Conservation (phyloP, 495 filamentous ascomycete genomes). For the Chaetomium fimeti region DNA sequence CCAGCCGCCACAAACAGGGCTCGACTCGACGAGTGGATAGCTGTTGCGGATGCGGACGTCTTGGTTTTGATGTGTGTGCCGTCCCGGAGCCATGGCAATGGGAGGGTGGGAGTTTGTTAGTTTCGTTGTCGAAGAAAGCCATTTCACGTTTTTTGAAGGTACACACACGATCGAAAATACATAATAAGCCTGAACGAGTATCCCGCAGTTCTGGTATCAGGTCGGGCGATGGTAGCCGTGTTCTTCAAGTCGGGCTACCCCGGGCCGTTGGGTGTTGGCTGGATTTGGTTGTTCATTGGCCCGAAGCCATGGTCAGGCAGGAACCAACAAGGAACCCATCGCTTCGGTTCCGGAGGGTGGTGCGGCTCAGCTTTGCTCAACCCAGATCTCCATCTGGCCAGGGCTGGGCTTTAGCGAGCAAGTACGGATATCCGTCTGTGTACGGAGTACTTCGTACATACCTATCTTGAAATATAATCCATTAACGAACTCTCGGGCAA, state of each 20-base stretch:
- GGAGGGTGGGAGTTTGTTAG: background rate
- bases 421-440: no score
- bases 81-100: background rate
- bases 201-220: background rate
- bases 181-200: no score
- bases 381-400: constrained; percentile 14
- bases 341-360: constrained; percentile 1
- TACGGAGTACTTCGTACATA: no score
- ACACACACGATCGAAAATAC: no score
- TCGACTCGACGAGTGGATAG: background rate
- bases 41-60: background rate
- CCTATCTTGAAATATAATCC: no score
- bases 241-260: background rate
- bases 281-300: background rate
- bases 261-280: constrained; percentile 2
- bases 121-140: background rate
- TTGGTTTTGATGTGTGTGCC: background rate
- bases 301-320: constrained; percentile 5
- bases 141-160: background rate
- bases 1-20: background rate
- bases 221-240: background rate
- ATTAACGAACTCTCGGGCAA: no score
- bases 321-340: constrained; percentile 4
- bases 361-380: constrained; percentile 16
- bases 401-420: background rate